Percentiles rank a stretch among this genome's conserved stretches.
phyloP scores from a whole-genome alignment of 208 protist genomes.

The Leishmania turanica region DNA sequence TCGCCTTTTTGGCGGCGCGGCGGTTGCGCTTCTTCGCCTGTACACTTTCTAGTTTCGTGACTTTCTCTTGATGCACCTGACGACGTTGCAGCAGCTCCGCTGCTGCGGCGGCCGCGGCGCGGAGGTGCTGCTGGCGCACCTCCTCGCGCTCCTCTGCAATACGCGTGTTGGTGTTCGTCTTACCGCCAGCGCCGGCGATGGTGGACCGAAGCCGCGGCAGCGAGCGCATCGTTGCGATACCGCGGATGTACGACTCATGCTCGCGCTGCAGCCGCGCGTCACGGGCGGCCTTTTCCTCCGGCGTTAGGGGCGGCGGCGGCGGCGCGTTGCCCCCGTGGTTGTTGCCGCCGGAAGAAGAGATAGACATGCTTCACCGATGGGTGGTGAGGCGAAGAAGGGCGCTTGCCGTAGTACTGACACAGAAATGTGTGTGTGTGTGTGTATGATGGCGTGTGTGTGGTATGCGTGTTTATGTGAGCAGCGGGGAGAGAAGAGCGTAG shows the following conservation, averaged over 20 bases:
- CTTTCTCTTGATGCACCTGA: slow-evolving; percentile 52
- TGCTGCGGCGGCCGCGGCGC: slow-evolving; percentile 34
- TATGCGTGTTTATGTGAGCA: neutral
- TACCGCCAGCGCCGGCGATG: slow-evolving; percentile 81
- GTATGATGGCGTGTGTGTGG: slow-evolving; percentile 5
- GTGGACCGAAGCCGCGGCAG: slow-evolving; percentile 79
- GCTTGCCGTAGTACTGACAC: neutral
- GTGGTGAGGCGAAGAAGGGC: neutral
- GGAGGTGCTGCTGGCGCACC: slow-evolving; percentile 53
- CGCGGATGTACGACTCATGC: slow-evolving; percentile 73
- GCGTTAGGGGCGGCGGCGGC: slow-evolving; percentile 54
- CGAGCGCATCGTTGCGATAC: slow-evolving; percentile 70
- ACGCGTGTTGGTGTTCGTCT: slow-evolving; percentile 73
- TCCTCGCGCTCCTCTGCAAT: slow-evolving; percentile 69
- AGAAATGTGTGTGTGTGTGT: neutral
- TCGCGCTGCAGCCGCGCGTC: slow-evolving; percentile 65
- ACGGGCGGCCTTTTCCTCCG: slow-evolving; percentile 57
- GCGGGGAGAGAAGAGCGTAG: neutral
- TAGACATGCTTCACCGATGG: neutral
- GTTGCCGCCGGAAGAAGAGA: neutral
- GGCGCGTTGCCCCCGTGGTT: neutral
- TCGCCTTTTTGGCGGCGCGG: slow-evolving; percentile 33
- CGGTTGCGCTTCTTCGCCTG: slow-evolving; percentile 68
- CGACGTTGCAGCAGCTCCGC: slow-evolving; percentile 35
- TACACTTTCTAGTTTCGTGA: slow-evolving; percentile 32